Evolutionary conservation across 2,329 filamentous ascomycete species (phyloP).

Genomic region (Botryosphaeria dothidea): DNA sequence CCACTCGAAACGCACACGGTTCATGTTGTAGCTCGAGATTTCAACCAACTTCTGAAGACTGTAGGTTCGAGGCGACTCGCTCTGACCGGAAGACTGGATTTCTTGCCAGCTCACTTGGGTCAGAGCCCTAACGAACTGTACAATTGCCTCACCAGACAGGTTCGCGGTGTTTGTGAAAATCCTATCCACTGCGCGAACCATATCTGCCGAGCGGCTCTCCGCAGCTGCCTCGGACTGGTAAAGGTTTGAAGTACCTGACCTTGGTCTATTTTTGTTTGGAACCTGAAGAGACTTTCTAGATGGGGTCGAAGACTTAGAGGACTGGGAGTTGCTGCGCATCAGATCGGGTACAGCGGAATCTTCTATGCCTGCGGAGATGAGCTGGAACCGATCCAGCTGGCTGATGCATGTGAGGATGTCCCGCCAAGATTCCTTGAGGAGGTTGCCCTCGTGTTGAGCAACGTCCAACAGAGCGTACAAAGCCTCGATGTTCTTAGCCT

Average conservation of each 20-base stretch:
- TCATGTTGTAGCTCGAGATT: slow-evolving; percentile 99
- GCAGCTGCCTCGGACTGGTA: slow-evolving; percentile 81
- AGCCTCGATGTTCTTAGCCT: slow-evolving; percentile 94
- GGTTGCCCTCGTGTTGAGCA: slow-evolving; percentile 88
- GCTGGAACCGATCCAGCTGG: slow-evolving; percentile 90
- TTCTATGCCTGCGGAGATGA: slow-evolving; percentile 92
- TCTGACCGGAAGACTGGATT: slow-evolving; percentile 94
- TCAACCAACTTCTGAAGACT: slow-evolving; percentile 97
- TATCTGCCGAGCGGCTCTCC: slow-evolving; percentile 89
- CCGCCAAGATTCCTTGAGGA: slow-evolving; percentile 88
- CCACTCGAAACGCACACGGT: slow-evolving; percentile 96
- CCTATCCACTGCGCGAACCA: slow-evolving; percentile 87
- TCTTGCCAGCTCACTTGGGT: slow-evolving; percentile 99
- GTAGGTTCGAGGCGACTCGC: slow-evolving; percentile 93
- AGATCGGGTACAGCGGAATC: slow-evolving; percentile 84
- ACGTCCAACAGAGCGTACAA: slow-evolving; percentile 89
- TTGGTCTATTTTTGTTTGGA: slow-evolving; percentile 42
- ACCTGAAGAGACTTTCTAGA: slow-evolving; percentile 69
- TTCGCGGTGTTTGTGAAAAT: slow-evolving; percentile 98
- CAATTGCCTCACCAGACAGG: slow-evolving; percentile 88
- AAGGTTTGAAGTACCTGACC: slow-evolving; percentile 21
- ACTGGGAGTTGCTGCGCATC: slow-evolving; percentile 15
- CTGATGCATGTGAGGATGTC: slow-evolving; percentile 94
- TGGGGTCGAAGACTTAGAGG: slow-evolving; percentile 61
- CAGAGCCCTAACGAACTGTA: slow-evolving; percentile 88